Percentiles rank a stretch among this genome's conserved stretches.
phyloP scores from a whole-genome alignment of 495 filamentous ascomycete species.

The Trichoderma erinaceum region DNA sequence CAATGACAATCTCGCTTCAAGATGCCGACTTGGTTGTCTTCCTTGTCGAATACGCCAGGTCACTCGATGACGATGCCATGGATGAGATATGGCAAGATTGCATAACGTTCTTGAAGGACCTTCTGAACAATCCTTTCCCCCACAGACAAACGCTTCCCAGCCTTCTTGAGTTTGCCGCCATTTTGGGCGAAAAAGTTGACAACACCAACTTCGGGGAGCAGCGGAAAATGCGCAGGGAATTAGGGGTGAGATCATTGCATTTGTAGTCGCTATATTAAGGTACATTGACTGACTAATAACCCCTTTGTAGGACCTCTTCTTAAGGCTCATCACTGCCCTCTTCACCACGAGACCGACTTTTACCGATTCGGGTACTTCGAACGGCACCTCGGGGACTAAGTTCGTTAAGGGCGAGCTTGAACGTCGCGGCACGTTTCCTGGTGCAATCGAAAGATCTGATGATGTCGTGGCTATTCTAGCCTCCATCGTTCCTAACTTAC shows the following conservation, averaged over 20 bases:
- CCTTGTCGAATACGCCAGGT: conserved; percentile 78
- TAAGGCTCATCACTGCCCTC: conserved; percentile 78
- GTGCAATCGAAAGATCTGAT: conserved; percentile 48
- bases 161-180: conserved; percentile 79
- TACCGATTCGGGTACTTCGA: conserved; percentile 40
- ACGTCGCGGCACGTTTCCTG: conserved; percentile 25
- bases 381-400: conserved; percentile 25
- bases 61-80: conserved; percentile 95
- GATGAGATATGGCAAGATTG: conserved; percentile 98
- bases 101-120: conserved; percentile 81
- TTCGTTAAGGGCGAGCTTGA: conserved; percentile 19
- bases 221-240: conserved; percentile 83
- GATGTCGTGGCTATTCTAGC: conserved; percentile 78
- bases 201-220: conserved; percentile 98
- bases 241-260: conserved; percentile 59
- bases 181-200: conserved; percentile 87
- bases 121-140: conserved; percentile 89
- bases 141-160: conserved; percentile 85
- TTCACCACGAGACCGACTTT: conserved; percentile 82
- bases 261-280: not conserved
- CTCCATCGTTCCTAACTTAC: conserved; percentile 70
- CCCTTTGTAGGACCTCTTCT: conserved; percentile 70
- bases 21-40: conserved; percentile 83
- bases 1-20: conserved; percentile 72
- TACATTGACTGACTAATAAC: conserved; percentile 25